Conservation (phyloP, 2,329 filamentous ascomycete genomes). For the Exophiala sp. region DNA sequence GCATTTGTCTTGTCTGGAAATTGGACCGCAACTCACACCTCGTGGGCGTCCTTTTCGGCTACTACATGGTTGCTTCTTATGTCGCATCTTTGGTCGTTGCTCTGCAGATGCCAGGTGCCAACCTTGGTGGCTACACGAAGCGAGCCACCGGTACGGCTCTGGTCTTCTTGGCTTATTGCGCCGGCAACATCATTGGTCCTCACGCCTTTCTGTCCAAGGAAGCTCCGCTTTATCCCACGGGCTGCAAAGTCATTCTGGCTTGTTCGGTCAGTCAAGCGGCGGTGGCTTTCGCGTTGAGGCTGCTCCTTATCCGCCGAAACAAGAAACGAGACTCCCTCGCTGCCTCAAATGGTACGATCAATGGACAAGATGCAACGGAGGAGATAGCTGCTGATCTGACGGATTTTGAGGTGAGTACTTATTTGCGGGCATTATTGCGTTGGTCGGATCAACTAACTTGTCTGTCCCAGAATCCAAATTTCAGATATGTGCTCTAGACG, state of each 20-base stretch:
- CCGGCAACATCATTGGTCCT: constrained; percentile 45
- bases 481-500: background rate
- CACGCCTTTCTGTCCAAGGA: constrained; percentile 43
- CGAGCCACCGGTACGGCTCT: constrained; percentile 46
- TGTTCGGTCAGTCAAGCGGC: constrained; percentile 28
- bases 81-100: constrained; percentile 5
- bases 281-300: constrained; percentile 30
- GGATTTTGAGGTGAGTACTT: background rate
- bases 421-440: background rate
- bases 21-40: constrained; percentile 39
- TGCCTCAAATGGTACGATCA: too few relatives aligned
- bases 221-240: constrained; percentile 36
- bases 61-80: constrained; percentile 43
- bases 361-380: background rate
- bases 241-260: constrained; percentile 31
- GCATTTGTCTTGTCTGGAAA: constrained; percentile 51
- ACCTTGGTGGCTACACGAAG: constrained; percentile 49
- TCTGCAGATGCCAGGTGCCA: constrained; percentile 31
- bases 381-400: background rate
- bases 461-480: background rate
- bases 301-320: constrained; percentile 13
- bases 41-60: constrained; percentile 50
- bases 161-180: constrained; percentile 42
- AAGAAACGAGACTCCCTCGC: background rate
- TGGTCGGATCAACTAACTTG: background rate